Base-by-base conservation (phyloP, 345 rosid genomes). In the Crucihimalaya himalaica region DNA sequence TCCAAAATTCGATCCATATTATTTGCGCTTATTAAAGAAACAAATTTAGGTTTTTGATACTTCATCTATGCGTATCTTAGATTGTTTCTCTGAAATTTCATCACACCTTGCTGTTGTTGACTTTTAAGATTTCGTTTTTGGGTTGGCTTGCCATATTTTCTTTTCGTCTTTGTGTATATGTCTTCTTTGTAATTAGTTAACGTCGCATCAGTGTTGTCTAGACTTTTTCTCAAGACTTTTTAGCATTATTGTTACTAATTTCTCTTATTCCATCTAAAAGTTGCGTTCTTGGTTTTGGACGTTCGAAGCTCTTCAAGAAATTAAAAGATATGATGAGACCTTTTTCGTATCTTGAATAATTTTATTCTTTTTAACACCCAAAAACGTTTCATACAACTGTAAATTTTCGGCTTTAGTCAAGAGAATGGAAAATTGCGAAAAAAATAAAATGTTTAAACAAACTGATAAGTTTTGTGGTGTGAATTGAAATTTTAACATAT, bases 251-350 rank as follows among this genome's bases (percentile, higher is more conserved):
- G 68, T 29, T 45, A 63, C 27, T 45, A 29, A 11, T 28, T 43
- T 63, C 34, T 61, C 21, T 14, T 2, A 20, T 59, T 16, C 5
- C 12, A 1, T 59, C 29, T 13, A 14, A 46, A 29, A 46, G 42
- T 63, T 46, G 12, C 16, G 45, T 63, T 46, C 12, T 46, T 46
- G 40, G 54, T 12, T 63, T 45, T 43, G 6, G 27, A 63, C 68
- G 42, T 62, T 8, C 27, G 5, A 27, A 62, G 23, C 52, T 25
- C 52, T 63, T 27, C 16, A 28, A 16, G 16, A 43, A 16, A 28
- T n/a, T 45, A 45, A 1, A 61, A 40, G 31, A 40, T 40, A 32
- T 32, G 37, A 61, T 23, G 6, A 61, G 13, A 10, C 10, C 7
- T 3, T 27, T 37, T 21, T 13, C 21, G 21, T 55, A 8, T 29